Percentiles rank a stretch among this genome's conserved stretches.
Evolutionary conservation across 108 stramenopile species (phyloP).

Genomic region (Fistulifera pelliculosa): DNA sequence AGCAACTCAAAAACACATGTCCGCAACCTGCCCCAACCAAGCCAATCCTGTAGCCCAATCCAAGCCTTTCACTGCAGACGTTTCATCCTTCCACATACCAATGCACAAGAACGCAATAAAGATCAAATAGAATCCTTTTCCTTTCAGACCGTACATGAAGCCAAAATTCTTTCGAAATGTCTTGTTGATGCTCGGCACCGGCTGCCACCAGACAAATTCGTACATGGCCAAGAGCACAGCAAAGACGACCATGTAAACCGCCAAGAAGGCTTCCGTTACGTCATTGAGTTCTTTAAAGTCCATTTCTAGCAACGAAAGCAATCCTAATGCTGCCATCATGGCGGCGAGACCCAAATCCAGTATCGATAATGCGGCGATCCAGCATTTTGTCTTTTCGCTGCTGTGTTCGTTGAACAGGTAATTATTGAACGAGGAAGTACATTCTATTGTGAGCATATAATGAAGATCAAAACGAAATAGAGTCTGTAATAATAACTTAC

Average conservation of each 20-base stretch:
- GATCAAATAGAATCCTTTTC: conserved; percentile 71
- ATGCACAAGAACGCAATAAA: conserved; percentile 83
- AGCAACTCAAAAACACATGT: conserved; percentile 46
- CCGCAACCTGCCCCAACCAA: conserved; percentile 50
- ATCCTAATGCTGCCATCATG: conserved; percentile 69
- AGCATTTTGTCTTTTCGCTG: conserved; percentile 1
- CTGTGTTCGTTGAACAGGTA: too few relatives aligned
- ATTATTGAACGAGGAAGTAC: too few relatives aligned
- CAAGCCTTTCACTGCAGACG: conserved; percentile 28
- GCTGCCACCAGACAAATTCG: conserved; percentile 82
- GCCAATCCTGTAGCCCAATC: conserved; percentile 48
- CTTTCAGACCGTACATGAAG: conserved; percentile 77
- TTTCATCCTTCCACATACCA: conserved; percentile 49
- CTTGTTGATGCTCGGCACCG: conserved; percentile 48
- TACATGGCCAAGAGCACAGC: conserved; percentile 62
- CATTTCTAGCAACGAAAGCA: conserved; percentile 56
- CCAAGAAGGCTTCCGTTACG: conserved; percentile 61
- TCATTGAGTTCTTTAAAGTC: conserved; percentile 10
- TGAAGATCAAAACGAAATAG: too few relatives aligned
- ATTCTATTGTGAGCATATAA: too few relatives aligned
- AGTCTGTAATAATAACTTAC: too few relatives aligned
- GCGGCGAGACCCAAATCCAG: conserved; percentile 60
- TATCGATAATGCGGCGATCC: conserved; percentile 43
- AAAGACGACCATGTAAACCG: conserved; percentile 81
- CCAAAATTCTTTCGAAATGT: conserved; percentile 78